A percentile compares a stretch with the other conserved stretches of the same genome.
Evolutionary conservation across 2,329 filamentous ascomycete species (phyloP).

Genomic region (Dactylellina haptotyla): DNA sequence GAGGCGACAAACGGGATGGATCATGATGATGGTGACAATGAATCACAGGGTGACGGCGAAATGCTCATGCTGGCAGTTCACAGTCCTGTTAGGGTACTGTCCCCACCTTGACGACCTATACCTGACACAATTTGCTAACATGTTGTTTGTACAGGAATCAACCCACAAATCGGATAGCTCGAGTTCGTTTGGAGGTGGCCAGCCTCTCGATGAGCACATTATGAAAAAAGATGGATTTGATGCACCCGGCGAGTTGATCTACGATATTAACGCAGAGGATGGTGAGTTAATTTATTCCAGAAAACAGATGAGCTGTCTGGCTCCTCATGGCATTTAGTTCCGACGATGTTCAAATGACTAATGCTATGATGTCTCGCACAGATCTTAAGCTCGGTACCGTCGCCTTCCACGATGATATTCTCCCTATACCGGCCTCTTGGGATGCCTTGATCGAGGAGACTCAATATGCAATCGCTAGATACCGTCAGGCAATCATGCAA

Average conservation of each 20-base stretch:
- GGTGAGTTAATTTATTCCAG: constrained; percentile 32
- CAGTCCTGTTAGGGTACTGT: constrained; percentile 54
- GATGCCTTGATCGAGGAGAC: constrained; percentile 89
- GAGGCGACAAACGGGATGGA: constrained; percentile 63
- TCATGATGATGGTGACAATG: constrained; percentile 79
- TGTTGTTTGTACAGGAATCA: constrained; percentile 23
- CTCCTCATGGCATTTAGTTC: neutral
- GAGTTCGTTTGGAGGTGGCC: constrained; percentile 17
- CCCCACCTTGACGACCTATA: constrained; percentile 62
- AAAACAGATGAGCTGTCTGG: neutral
- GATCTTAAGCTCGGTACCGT: constrained; percentile 52
- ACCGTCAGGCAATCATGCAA: constrained; percentile 86
- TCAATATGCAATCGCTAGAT: constrained; percentile 87
- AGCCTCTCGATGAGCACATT: constrained; percentile 29
- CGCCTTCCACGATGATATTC: constrained; percentile 86
- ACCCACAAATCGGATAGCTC: constrained; percentile 30
- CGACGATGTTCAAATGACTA: constrained; percentile 27
- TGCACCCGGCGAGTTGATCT: constrained; percentile 20
- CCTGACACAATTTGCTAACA: constrained; percentile 73
- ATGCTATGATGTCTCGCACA: constrained; percentile 24
- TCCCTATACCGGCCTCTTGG: constrained; percentile 84
- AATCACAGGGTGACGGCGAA: constrained; percentile 69
- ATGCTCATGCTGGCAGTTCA: constrained; percentile 57
- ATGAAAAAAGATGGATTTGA: constrained; percentile 44
- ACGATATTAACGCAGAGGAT: constrained; percentile 45